Evolutionary conservation across 1,284 basidiomycete species (phyloP), one percentile per base, ranked within the genome.

Genomic region (Puccinia brachypodii): DNA sequence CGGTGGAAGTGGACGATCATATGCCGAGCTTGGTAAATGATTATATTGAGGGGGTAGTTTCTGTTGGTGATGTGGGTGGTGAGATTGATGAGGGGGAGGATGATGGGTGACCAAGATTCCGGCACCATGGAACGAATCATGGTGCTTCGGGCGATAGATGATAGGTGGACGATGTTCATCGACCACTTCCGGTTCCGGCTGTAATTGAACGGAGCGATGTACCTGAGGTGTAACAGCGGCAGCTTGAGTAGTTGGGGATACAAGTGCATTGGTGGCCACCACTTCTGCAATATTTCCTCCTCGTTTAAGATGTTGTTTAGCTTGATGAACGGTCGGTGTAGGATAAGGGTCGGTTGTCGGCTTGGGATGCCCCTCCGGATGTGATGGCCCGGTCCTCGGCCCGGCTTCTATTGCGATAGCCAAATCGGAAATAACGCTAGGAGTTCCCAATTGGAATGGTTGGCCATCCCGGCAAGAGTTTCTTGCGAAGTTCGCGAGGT

Each of bases 241-340:
- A 22, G 58, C 7, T 2, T 16, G 47, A n/a, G n/a, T 28, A 36
- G 28, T 60, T 2, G 38, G 16, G n/a, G 60, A 40, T 16, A 64
- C 47, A 16, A 78, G 38, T 0, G 76, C 44, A 42, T 69, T 66
- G 11, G 76, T 47, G 28, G 64, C 76, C 22, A 78, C 64, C 11
- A 78, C 76, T 56, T 78, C 64, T 36, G 76, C 76, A 50, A 78
- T 78, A 19, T 78, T 58, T 6, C 76, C 76, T 7, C 76, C 76
- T 11, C 66, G 40, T 66, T 78, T 78, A 13, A 69, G 44, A 66
- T 78, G 62, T 47, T 69, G 47, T 31, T 69, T 68, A 50, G 66
- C 76, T 53, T 78, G 76, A 68, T 68, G 38, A 25, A 78, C 33
- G 4, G 76, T 78, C 28, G 60, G 42, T 2, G 56, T n/a, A 38